Evolutionary conservation across 192 early-diverging fungal genomes (phyloP), one percentile per base, ranked within the genome.

Genomic region (Coemansia sp.): DNA sequence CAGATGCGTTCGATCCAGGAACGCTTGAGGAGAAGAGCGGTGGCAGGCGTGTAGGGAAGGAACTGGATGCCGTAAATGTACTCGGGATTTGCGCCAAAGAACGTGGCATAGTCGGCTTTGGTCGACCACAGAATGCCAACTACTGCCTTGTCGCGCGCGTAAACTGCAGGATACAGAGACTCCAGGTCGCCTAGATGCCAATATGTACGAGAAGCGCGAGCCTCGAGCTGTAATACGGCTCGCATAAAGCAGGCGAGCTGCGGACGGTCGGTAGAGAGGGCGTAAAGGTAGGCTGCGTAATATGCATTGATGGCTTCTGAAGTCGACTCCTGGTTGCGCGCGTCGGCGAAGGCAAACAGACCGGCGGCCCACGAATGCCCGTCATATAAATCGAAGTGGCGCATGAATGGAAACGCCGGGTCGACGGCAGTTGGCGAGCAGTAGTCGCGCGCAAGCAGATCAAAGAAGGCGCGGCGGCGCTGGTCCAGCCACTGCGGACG

Each of bases 341-440:
- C 68, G 23, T 84, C 80, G n/a, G 61, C 75, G 57, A 75, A 82
- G 15, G 65, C 53, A 62, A 73, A 73, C 57, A 82, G 42, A 0
- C 87, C 87, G 10, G 79, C 70, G 10, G 87, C 87, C 74, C 81
- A 84, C 37, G 79, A 84, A 62, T 86, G 84, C 9, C 84, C 84
- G 28, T 84, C 85, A 55, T 72, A 88, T 54, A 84, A 76, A 62
- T 88, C 87, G 68, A 79, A 83, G 64, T 61, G 58, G 40, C 87
- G 76, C 36, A 81, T 66, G 19, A 70, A 62, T 25, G 87, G 76
- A 29, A 84, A 88, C 22, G 45, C 20, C 22, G 23, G 4, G 4
- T 41, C 45, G 23, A 23, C 23, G 6, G 45, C 22, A 23, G 9
- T 28, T 36, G 22, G 64, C 55, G n/a, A 81, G 58, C 81, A 82